A percentile compares a stretch with the other conserved stretches of the same genome.
These are phyloP conservation scores for Licmophora abbreviata DNA, from an alignment of 108 stramenopile species.

Conservation along the genomic window DNA sequence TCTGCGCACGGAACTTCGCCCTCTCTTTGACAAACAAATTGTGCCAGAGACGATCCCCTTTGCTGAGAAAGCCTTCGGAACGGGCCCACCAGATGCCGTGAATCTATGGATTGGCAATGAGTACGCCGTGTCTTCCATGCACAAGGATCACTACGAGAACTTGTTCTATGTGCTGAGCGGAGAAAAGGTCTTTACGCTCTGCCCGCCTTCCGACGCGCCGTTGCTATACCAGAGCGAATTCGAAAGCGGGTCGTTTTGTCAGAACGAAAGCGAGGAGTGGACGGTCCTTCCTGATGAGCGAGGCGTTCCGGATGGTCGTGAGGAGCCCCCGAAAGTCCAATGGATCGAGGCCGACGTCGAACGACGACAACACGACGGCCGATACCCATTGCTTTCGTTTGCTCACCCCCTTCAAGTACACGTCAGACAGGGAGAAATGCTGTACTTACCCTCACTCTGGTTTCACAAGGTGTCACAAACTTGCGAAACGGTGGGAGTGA, in stretches of 20 bases:
- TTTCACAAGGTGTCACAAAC: constrained; percentile 92
- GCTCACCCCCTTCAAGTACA: constrained; percentile 32
- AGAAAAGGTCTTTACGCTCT: constrained; percentile 86
- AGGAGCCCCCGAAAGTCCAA: constrained; percentile 1
- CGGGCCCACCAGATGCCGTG: constrained; percentile 80
- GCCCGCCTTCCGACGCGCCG: constrained; percentile 79
- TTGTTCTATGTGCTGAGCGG: constrained; percentile 87
- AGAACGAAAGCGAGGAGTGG: constrained; percentile 12
- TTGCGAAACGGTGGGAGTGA: constrained; percentile 86
- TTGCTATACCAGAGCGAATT: constrained; percentile 59
- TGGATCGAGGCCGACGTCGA: constrained; percentile 13
- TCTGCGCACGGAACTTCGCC: constrained; percentile 50
- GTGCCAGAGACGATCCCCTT: constrained; percentile 31
- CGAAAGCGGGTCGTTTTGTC: constrained; percentile 27
- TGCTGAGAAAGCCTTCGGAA: constrained; percentile 57
- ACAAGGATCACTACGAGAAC: constrained; percentile 97
- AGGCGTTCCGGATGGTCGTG: constrained; percentile 4
- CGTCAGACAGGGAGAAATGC: constrained; percentile 41
- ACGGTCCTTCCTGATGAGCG: constrained; percentile 10
- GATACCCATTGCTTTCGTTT: not conserved
- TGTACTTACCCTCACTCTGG: constrained; percentile 94
- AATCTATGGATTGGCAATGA: constrained; percentile 97
- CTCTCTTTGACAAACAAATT: constrained; percentile 25
- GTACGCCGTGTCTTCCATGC: constrained; percentile 79
- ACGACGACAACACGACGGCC: not conserved